Evolutionary conservation across 2,329 filamentous ascomycete species (phyloP), one percentile per base, ranked within the genome.

Genomic region (Fonsecaea multimorphosa): DNA sequence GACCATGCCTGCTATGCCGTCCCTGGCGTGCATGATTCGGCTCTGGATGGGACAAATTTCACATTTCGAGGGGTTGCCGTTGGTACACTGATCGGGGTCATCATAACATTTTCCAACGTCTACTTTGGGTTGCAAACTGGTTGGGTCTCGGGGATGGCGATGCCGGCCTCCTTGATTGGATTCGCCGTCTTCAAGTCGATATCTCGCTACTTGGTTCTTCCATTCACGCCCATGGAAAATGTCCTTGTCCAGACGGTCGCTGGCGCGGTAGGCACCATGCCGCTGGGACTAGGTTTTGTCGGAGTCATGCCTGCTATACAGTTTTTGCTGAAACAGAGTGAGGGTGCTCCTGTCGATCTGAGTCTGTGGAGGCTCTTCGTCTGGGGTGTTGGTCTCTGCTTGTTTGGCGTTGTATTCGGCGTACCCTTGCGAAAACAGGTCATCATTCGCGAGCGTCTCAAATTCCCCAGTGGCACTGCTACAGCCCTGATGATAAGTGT

Each of bases 91-190:
- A 95, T 99, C 69, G 95, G 95, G 46, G 87, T 95, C 3, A 83
- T 98, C 62, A 97, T 98, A 74, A 95, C 91, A 75, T 97, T 97
- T 77, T 96, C 92, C 59, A 99, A 99, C 76, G 97, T 96, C 83
- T 99, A 98, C 78, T 99, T 99, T 76, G 95, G 95, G n/a, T 83
- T 99, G 34, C 95, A 98, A 80, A 96, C 92, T 31, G 89, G 89
- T 70, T 91, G 89, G 89, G 86, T 91, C 40, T 87, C 89, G 73
- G 91, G 92, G 71, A 98, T 99, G 95, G 91, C 92, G 16, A 97
- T 99, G 93, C 95, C 95, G 0, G 91, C 93, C 1, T 95, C 93
- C 24, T 82, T 99, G 66, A 92, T 99, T 75, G 94, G 95, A 1
- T 98, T 97, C 76, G 94, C 93, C 11, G 90, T 96, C 72, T 99